Percentiles rank a stretch among this genome's conserved stretches.
Conservation (phyloP, 1,284 basidiomycete species). For the Leccinum ponderosum region DNA sequence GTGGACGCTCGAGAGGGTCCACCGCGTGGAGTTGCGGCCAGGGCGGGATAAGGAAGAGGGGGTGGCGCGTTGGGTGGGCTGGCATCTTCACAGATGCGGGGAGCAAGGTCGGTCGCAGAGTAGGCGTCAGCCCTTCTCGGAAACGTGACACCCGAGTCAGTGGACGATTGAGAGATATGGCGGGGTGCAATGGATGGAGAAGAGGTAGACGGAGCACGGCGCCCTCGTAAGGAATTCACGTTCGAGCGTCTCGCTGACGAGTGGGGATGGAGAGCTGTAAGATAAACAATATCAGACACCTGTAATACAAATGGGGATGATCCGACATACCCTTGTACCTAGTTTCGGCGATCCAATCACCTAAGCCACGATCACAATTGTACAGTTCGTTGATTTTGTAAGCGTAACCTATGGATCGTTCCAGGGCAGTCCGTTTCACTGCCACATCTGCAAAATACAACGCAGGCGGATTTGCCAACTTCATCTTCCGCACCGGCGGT, state of each 20-base stretch:
- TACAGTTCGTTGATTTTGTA: slow-evolving; percentile 83
- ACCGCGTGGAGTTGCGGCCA: slow-evolving; percentile 39
- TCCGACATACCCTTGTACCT: slow-evolving; percentile 51
- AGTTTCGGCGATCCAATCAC: slow-evolving; percentile 70
- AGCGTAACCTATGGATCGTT: slow-evolving; percentile 79
- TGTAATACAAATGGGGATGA: neutral
- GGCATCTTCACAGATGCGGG: slow-evolving; percentile 44
- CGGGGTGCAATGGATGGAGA: slow-evolving; percentile 50
- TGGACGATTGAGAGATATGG: slow-evolving; percentile 68
- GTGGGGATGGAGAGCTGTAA: slow-evolving; percentile 30
- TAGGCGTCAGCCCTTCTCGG: slow-evolving; percentile 75
- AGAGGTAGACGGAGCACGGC: slow-evolving; percentile 32
- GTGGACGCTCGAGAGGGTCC: slow-evolving; percentile 30
- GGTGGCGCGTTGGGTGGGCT: slow-evolving; percentile 57
- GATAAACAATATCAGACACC: slow-evolving; percentile 10
- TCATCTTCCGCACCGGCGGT: slow-evolving; percentile 40
- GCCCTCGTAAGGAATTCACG: slow-evolving; percentile 24
- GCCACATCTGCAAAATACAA: slow-evolving; percentile 76
- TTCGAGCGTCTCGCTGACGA: slow-evolving; percentile 25
- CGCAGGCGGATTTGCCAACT: slow-evolving; percentile 63
- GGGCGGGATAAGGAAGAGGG: slow-evolving; percentile 73
- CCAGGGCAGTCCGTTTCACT: slow-evolving; percentile 58
- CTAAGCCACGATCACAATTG: slow-evolving; percentile 75
- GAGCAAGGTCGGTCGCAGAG: slow-evolving; percentile 69
- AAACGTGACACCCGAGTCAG: slow-evolving; percentile 75